A percentile compares a stretch with the other conserved stretches of the same genome.
phyloP scores from a whole-genome alignment of 768 basidiomycete genomes.

The Podaxis rugospora region DNA sequence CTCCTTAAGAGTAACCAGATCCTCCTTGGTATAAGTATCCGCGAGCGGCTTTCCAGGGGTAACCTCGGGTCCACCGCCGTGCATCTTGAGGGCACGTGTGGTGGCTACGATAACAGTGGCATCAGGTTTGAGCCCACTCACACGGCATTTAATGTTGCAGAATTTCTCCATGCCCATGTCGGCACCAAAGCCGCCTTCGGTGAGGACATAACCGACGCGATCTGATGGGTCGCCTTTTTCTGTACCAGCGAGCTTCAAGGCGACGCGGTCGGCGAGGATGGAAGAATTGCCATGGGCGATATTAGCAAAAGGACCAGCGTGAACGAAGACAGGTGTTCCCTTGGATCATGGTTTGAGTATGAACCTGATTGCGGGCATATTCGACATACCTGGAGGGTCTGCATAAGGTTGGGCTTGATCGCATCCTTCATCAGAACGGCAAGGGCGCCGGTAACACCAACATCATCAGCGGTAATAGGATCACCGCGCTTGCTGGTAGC shows the following conservation, averaged over 20 bases:
- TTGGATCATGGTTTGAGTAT: conserved; percentile 19
- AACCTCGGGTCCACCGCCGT: conserved; percentile 96
- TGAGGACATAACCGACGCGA: conserved; percentile 90
- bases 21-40: conserved; percentile 91
- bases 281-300: conserved; percentile 99
- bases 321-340: conserved; percentile 98
- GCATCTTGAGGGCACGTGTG: conserved; percentile 98
- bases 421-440: conserved; percentile 98
- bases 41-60: conserved; percentile 92
- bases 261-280: conserved; percentile 95
- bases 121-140: conserved; percentile 89
- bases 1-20: conserved; percentile 82
- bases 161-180: conserved; percentile 99
- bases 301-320: conserved; percentile 98
- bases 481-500: conserved; percentile 89
- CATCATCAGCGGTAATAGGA: conserved; percentile 92
- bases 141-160: conserved; percentile 98
- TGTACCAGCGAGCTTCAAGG: conserved; percentile 93
- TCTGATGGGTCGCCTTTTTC: conserved; percentile 84
- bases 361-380: background rate
- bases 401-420: conserved; percentile 99
- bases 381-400: conserved; percentile 75
- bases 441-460: conserved; percentile 92
- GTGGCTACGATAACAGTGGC: conserved; percentile 96
- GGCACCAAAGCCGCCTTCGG: conserved; percentile 97